phyloP scores from a whole-genome alignment of 192 early-diverging fungal species.

The Coemansia sp. region DNA sequence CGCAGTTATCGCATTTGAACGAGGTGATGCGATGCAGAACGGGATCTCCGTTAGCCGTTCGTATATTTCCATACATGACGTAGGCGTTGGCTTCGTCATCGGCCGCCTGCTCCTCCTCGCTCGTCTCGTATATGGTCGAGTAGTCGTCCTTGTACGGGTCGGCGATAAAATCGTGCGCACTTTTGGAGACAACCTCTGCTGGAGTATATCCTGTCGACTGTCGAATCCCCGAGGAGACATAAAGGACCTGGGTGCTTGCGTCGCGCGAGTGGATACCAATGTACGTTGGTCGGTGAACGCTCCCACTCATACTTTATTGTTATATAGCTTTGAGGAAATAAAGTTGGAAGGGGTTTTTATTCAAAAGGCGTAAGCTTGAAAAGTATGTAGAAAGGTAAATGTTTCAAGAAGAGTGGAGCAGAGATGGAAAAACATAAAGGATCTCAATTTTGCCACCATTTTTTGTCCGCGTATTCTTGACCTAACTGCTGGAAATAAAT shows the following conservation, averaged over 20 bases:
- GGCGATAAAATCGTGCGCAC: no score
- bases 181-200: conserved; percentile 16
- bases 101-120: conserved; percentile 19
- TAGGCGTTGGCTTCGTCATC: conserved; percentile 47
- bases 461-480: no score
- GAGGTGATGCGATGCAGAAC: conserved; percentile 11
- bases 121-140: conserved; percentile 29
- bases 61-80: conserved; percentile 45
- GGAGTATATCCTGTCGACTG: conserved; percentile 38
- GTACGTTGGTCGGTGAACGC: conserved; percentile 32
- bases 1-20: no score
- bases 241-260: conserved; percentile 33
- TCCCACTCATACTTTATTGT: no score
- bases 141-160: conserved; percentile 19
- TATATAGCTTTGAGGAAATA: no score
- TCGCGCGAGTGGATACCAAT: conserved; percentile 46
- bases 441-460: no score
- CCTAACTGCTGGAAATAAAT: no score
- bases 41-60: conserved; percentile 15
- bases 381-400: no score
- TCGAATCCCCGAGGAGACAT: conserved; percentile 43
- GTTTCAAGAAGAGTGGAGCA: no score
- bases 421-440: no score
- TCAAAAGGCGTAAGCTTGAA: no score
- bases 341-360: no score